Base-by-base conservation (phyloP, 2,329 filamentous ascomycete genomes). In the Cytospora paraplurivora region DNA sequence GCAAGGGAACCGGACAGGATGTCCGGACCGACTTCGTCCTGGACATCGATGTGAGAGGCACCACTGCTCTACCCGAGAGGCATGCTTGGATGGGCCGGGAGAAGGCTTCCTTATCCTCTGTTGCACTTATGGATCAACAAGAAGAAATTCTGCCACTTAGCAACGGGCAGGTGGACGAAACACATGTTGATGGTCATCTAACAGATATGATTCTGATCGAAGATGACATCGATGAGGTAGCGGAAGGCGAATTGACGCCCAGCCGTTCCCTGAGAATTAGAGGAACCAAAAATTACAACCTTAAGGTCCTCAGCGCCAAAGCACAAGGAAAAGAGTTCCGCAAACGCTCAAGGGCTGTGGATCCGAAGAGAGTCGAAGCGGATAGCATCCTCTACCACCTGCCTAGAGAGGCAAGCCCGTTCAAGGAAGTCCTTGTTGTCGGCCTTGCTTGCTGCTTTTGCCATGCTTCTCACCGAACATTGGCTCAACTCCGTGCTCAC, bases 221-320 rank as follows among this genome's bases (percentile, higher is more conserved):
- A 53, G 75, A 78, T 41, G 77, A 81, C 17, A 74, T 76, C 7
- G 80, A 81, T 34, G 81, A 82, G 41, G 78, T 79, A 10, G 66
- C 70, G 7, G 77, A 81, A 27, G 79, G 79, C 33, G 81, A 82
- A 19, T 74, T 77, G 15, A 85, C 83, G 2, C 82, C 83, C 0
- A 83, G 77, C 59, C 79, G 83, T 63, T 80, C 81, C 1, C 72
- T 85, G 19, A 78, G 84, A 51, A 74, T 76, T 17, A 78, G 84
- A 59, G 78, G 73, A 19, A 76, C 76, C 50, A 80, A 79, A 62
- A 81, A 82, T 65, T 88, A 88, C 70, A 88, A 88, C 67, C 72
- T 88, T 44, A 87, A 86, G 70, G 76, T 81, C 13, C 74, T 88
- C 17, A 87, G 81, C 71, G 83, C 85, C 68, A 82, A 83, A 68